Evolutionary conservation across 2,329 filamentous ascomycete species (phyloP), one percentile per base, ranked within the genome.

Genomic region (Colletotrichum truncatum): DNA sequence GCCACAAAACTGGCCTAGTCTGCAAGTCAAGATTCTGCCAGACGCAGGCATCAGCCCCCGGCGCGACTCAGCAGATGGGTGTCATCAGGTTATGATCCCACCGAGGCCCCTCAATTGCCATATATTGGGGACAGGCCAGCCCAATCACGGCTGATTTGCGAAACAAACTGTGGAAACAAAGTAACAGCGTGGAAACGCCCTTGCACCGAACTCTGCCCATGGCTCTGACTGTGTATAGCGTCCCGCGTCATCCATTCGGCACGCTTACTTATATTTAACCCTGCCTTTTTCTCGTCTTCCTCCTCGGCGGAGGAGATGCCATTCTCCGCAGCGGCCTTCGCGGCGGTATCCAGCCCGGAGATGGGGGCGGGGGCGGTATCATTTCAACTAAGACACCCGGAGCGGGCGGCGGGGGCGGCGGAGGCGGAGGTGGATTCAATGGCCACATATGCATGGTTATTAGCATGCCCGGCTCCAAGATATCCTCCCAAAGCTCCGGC

Each of bases 381-480:
- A n/a, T n/a, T n/a, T n/a, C n/a, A n/a, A n/a, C n/a, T n/a, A n/a
- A n/a, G n/a, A n/a, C n/a, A n/a, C n/a, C n/a, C n/a, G n/a, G n/a
- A n/a, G n/a, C n/a, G n/a, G n/a, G n/a, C n/a, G n/a, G 43, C 23
- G 14, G 18, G 21, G n/a, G n/a, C 3, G n/a, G 23, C 46, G 56
- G 46, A 51, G n/a, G 11, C 38, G 45, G 45, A 12, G 12, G 7
- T 14, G 32, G 23, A 23, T 34, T 45, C 30, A 39, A 26, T 30
- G 61, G 66, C 61, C 65, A 66, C 39, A 60, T 52, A 6, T 48
- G 49, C 67, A 68, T 67, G 38, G 49, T 39, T 32, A 68, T 46
- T 6, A 65, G 28, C 67, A 68, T 68, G 6, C 67, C 67, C 12
- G 67, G 67, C 57, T 68, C 64, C 25, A 67, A 34, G 21, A 68